Percentiles rank a stretch among this genome's conserved stretches.
phyloP scores from a whole-genome alignment of 257 asterid genomes.

The Perilla frutescens region DNA sequence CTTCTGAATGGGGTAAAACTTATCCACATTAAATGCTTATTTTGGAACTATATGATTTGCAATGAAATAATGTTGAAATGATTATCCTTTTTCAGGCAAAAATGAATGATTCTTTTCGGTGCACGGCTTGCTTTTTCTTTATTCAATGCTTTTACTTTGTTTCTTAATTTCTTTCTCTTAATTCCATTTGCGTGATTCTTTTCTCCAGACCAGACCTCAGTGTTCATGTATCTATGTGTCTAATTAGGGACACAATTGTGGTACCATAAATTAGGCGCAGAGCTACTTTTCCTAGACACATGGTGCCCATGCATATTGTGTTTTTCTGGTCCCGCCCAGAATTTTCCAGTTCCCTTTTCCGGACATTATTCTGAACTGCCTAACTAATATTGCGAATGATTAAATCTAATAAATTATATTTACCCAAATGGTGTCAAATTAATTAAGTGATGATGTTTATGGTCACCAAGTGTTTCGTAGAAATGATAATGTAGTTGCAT shows the following conservation, averaged over 20 bases:
- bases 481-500: neutral
- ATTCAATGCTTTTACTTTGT: conserved; percentile 17
- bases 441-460: no score
- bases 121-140: neutral
- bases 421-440: neutral
- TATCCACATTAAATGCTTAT: neutral
- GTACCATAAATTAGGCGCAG: neutral
- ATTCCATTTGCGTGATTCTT: neutral
- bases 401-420: neutral
- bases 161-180: conserved; percentile 2
- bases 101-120: neutral
- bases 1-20: neutral
- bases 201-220: neutral
- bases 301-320: conserved; percentile 36
- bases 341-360: neutral
- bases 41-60: neutral
- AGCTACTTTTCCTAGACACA: conserved; percentile 5
- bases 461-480: no score
- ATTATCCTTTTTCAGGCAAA: neutral
- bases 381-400: neutral
- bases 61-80: conserved; percentile 11
- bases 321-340: conserved; percentile 25
- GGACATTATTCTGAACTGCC: conserved; percentile 10
- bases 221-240: neutral
- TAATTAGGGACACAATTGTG: conserved; percentile 19